These are phyloP conservation scores for Fusarium napiforme DNA, from an alignment of 2,329 filamentous ascomycete species.

Conservation along the genomic window DNA sequence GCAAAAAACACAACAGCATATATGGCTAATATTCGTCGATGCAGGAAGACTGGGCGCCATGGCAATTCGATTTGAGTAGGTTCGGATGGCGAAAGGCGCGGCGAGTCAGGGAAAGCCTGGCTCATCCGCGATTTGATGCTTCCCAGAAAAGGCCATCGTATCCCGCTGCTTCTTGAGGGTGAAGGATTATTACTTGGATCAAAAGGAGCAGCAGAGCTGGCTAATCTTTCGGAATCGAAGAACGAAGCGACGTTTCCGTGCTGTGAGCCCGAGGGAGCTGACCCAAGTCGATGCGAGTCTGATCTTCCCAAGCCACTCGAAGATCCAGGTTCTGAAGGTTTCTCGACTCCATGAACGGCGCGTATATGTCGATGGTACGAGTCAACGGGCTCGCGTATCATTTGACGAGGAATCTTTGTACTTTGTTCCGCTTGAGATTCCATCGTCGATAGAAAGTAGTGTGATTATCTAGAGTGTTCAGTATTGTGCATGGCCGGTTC, in stretches of 20 bases:
- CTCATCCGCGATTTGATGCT: conserved; percentile 39
- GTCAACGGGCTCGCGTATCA: conserved; percentile 39
- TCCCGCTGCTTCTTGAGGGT: conserved; percentile 8
- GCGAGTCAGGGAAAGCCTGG: conserved; percentile 27
- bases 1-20: conserved; percentile 47
- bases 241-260: conserved; percentile 39
- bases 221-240: conserved; percentile 43
- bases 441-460: conserved; percentile 30
- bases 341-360: conserved; percentile 38
- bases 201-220: conserved; percentile 33
- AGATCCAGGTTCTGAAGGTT: conserved; percentile 11
- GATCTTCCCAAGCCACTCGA: conserved; percentile 16
- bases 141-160: conserved; percentile 44
- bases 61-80: conserved; percentile 46
- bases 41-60: conserved; percentile 52
- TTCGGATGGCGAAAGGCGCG: conserved; percentile 21
- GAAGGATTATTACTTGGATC: conserved; percentile 18
- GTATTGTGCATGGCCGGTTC: conserved; percentile 22
- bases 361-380: conserved; percentile 45
- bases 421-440: conserved; percentile 32
- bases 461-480: conserved; percentile 19
- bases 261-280: conserved; percentile 9
- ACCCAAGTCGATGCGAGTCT: conserved; percentile 20
- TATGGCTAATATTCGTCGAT: conserved; percentile 45
- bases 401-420: conserved; percentile 32